phyloP scores from a whole-genome alignment of 768 basidiomycete species.

The Mycena rosella region DNA sequence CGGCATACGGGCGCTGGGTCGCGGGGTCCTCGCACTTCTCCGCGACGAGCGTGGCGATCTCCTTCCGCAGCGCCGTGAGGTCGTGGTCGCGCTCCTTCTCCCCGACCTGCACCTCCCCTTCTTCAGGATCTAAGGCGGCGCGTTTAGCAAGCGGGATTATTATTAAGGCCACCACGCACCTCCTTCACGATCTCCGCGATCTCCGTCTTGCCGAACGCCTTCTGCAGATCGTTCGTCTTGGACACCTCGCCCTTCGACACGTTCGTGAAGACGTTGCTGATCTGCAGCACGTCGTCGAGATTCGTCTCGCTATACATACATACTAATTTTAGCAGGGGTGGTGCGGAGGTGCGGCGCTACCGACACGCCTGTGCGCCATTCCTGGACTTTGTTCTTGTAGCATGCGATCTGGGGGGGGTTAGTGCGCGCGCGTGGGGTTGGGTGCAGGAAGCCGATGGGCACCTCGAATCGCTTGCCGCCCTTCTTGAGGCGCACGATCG shows the following conservation, averaged over 20 bases:
- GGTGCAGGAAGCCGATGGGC: constrained; percentile 1
- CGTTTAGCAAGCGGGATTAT: constrained; percentile 2
- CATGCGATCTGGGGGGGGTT: constrained; percentile 81
- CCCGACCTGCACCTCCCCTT: constrained; percentile 96
- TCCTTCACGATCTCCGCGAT: constrained; percentile 83
- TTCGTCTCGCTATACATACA: constrained; percentile 78
- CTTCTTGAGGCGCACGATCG: constrained; percentile 95
- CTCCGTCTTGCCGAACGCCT: constrained; percentile 87
- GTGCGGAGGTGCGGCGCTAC: constrained; percentile 42
- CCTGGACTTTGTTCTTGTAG: constrained; percentile 99
- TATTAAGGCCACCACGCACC: constrained; percentile 53
- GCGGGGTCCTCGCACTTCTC: constrained; percentile 96
- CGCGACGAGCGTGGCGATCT: constrained; percentile 94
- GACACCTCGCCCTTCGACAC: constrained; percentile 97
- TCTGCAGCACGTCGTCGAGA: constrained; percentile 96
- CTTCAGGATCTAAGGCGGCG: constrained; percentile 77
- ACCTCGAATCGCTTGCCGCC: constrained; percentile 99
- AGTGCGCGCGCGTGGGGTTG: not conserved
- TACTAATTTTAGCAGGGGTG: constrained; percentile 3
- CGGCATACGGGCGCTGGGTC: constrained; percentile 91
- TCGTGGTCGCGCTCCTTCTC: constrained; percentile 98
- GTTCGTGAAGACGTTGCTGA: constrained; percentile 95
- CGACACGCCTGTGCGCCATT: constrained; percentile 93
- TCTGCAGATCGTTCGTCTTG: constrained; percentile 89
- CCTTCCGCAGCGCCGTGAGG: constrained; percentile 81